Evolutionary conservation across 2,329 filamentous ascomycete genomes (phyloP), one percentile per base, ranked within the genome.

Genomic region (Mycogone perniciosa): DNA sequence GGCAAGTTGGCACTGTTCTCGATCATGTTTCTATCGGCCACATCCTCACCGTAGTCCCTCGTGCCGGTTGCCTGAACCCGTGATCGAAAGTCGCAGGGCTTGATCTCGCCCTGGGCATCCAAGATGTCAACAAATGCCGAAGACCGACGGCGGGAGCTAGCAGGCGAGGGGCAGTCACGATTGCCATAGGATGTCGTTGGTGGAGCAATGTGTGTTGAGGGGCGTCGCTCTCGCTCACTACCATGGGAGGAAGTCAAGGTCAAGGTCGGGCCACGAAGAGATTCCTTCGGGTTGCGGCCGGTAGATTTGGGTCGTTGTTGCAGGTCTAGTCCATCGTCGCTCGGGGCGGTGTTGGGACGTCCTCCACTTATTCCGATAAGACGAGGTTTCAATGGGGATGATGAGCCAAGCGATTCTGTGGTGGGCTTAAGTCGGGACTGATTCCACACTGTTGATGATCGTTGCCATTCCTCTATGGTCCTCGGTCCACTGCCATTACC

Each of bases 21-120:
- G 4, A 62, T 64, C 42, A 81, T 68, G 54, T 85, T 85, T 33
- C 82, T 72, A 56, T 84, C 80, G 2, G 80, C 81, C 2, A 85
- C 80, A 60, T 84, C 81, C 60, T 86, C 83, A n/a, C 77, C 81
- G 56, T 81, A 84, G 45, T 79, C 74, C 40, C 73, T 71, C 0
- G 69, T 67, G 1, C 79, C 80, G 0, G 76, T 61, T 1, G 79
- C 78, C 49, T 72, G 63, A 3, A 81, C 58, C 11, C 78, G 70
- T 7, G 68, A 67, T 44, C 67, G 66, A 56, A 81, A 81, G 53
- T 79, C 71, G 2, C 70, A 65, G 0, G 73, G 71, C 30, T 63
- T 73, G 37, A 82, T 67, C 29, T 71, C 74, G 0, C 77, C 76
- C 53, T 80, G 76, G 0, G 80, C 80, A 55, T 84, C 81, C 2